Evolutionary conservation across 768 basidiomycete species (phyloP), one percentile per base, ranked within the genome.

Genomic region (Boletus bicolor): DNA sequence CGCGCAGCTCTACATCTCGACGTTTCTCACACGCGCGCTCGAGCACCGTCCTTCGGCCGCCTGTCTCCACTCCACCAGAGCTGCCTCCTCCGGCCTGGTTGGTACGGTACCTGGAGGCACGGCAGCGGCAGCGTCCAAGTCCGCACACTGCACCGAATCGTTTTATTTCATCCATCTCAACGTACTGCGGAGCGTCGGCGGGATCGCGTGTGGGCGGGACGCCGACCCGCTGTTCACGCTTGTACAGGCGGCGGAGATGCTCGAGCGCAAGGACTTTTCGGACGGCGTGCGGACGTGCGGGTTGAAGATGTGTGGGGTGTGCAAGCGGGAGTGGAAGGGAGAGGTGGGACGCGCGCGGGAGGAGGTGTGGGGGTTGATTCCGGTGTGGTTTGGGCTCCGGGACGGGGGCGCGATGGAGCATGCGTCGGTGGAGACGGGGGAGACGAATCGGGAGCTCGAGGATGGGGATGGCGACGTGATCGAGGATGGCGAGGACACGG

Each of bases 131-230:
- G 9, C 50, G 12, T 19, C 51, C 43, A n/a, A 30, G 1, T 54
- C 65, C 54, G 73, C 34, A 61, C 69, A 49, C 30, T 91, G 89
- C 69, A 72, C 74, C 54, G 85, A 89, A 49, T 85, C 87, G 14
- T 87, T 87, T 71, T 86, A 89, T 71, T 87, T 84, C 67, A 82
- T 91, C 73, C 82, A 81, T 75, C 79, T 90, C 54, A 89, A 90
- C 68, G 73, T 86, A 32, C 71, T 89, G 41, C 82, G 88, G 53
- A 79, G 83, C 21, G 79, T 90, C 43, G 83, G 85, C 0, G 89
- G 89, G 0, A 84, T 90, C 54, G 81, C 87, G 1, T 77, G 76
- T 52, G 88, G 88, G 45, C 77, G 89, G 26, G 87, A 90, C 63
- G 87, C 84, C 4, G 89, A 91, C 64, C 84, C 86, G 49, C 69